Evolutionary conservation across 2,329 filamentous ascomycete genomes (phyloP), one percentile per base, ranked within the genome.

Genomic region (Ophiostoma montium): DNA sequence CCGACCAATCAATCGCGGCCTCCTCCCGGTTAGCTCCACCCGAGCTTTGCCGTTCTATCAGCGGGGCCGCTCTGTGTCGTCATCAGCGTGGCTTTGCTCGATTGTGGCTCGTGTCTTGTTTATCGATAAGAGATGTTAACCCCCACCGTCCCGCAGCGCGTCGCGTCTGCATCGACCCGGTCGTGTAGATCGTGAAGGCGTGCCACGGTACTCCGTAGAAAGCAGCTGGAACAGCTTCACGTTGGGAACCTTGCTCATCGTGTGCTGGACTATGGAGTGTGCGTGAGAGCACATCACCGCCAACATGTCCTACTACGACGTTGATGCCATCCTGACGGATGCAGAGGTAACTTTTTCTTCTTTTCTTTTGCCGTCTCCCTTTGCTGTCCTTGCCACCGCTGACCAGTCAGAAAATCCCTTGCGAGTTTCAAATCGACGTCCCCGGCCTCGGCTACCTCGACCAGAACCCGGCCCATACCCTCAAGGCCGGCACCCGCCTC

Each of bases 401-500:
- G 13, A 41, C 21, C 15, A 21, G 9, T 2, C 16, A 51, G 81
- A 96, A 95, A 84, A 78, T 95, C 31, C 90, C 92, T 36, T 95
- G 89, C 70, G 94, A 85, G 47, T 95, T 96, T 67, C 85, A 95
- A 61, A 77, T 95, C 60, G 84, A 90, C 52, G 82, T 95, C 31
- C 84, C 88, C 18, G 81, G 85, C 50, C 77, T 96, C 42, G 89
- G 89, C 57, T 87, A 94, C 63, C 75, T 98, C 52, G 88, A 94
- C 66, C 88, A 88, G 60, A 90, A 86, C 60, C 75, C 84, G 21
- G 62, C 66, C 2, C 67, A 73, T 31, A 67, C 84, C 62, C 81
- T 96, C 58, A 92, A 90, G 63, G 67, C 81, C 49, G 85, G 86
- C 52, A 90, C 87, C 1, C 80, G 82, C 39, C 73, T 96, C 43